Evolutionary conservation across 2,329 filamentous ascomycete species (phyloP).

Genomic region (Mycogone perniciosa): DNA sequence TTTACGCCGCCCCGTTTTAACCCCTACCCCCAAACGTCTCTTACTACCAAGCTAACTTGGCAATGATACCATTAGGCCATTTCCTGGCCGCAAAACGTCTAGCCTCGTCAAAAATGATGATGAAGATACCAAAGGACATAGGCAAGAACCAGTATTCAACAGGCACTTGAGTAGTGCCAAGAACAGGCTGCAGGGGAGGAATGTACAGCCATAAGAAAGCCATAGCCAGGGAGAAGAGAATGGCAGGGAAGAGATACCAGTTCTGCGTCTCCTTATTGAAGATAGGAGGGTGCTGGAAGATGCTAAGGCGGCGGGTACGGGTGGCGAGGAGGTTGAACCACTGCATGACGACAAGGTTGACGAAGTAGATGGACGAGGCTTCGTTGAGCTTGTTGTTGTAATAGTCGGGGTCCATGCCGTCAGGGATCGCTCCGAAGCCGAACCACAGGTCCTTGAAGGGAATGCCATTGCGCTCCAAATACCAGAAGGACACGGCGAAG

Average conservation of each 20-base stretch:
- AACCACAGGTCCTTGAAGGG: slow-evolving; percentile 63
- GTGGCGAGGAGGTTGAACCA: slow-evolving; percentile 70
- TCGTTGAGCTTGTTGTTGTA: slow-evolving; percentile 52
- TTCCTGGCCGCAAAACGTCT: too few relatives aligned
- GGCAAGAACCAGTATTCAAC: slow-evolving; percentile 73
- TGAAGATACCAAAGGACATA: slow-evolving; percentile 55
- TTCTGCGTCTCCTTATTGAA: slow-evolving; percentile 63
- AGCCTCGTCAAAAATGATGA: slow-evolving; percentile 54
- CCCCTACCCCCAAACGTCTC: too few relatives aligned
- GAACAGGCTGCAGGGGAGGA: slow-evolving; percentile 53
- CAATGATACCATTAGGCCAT: too few relatives aligned
- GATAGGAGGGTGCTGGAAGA: slow-evolving; percentile 66
- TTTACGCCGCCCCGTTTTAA: too few relatives aligned
- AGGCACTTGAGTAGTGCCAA: slow-evolving; percentile 58
- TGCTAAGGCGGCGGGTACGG: slow-evolving; percentile 56
- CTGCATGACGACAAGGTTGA: slow-evolving; percentile 77
- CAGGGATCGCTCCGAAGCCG: slow-evolving; percentile 51
- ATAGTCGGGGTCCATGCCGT: slow-evolving; percentile 45
- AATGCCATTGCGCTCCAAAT: slow-evolving; percentile 55
- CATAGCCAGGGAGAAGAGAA: slow-evolving; percentile 62
- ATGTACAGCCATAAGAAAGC: slow-evolving; percentile 67
- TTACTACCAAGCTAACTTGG: too few relatives aligned
- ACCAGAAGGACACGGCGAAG: slow-evolving; percentile 63
- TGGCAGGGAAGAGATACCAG: slow-evolving; percentile 61
- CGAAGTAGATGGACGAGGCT: slow-evolving; percentile 70